These are phyloP conservation scores for Ganoderma lucidum DNA, from an alignment of 1,284 basidiomycete species.

Conservation along the genomic window DNA sequence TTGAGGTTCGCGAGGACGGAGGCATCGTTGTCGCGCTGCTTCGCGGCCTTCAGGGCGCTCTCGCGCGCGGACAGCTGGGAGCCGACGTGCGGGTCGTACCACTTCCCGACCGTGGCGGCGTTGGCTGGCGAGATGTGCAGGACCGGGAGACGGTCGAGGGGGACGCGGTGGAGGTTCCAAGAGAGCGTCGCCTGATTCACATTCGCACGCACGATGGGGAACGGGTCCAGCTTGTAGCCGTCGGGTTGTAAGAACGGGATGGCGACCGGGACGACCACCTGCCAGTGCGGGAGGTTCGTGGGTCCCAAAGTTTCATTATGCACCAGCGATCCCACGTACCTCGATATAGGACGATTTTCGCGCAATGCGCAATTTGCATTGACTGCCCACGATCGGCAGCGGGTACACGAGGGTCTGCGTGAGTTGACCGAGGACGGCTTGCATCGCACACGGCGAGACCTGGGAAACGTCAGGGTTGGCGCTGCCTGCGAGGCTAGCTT, in stretches of 20 bases:
- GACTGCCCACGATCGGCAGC: conserved; percentile 42
- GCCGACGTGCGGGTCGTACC: conserved; percentile 44
- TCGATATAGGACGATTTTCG: conserved; percentile 62
- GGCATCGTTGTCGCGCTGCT: conserved; percentile 27
- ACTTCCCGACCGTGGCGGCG: conserved; percentile 26
- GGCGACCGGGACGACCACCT: conserved; percentile 41
- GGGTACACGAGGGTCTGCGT: conserved; percentile 44
- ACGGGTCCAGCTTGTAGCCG: conserved; percentile 41
- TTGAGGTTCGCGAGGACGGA: conserved; percentile 44
- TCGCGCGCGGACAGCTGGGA: conserved; percentile 45
- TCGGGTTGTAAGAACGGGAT: conserved; percentile 37
- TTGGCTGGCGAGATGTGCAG: conserved; percentile 32
- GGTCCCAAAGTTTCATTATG: conserved; percentile 28
- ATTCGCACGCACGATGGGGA: conserved; percentile 40
- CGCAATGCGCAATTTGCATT: conserved; percentile 51
- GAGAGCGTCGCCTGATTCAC: conserved; percentile 32
- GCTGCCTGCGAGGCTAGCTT: conserved; percentile 33
- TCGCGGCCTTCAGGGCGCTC: conserved; percentile 27
- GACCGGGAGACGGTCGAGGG: conserved; percentile 47
- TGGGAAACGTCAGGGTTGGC: conserved; percentile 36
- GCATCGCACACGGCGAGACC: conserved; percentile 43
- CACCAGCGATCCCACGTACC: conserved; percentile 43
- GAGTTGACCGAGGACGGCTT: conserved; percentile 36
- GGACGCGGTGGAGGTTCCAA: conserved; percentile 50
- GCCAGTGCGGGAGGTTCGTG: conserved; percentile 10